Percentiles rank a stretch among this genome's conserved stretches.
Evolutionary conservation across 2,329 filamentous ascomycete genomes (phyloP).

Genomic region (Penicillium sp.): DNA sequence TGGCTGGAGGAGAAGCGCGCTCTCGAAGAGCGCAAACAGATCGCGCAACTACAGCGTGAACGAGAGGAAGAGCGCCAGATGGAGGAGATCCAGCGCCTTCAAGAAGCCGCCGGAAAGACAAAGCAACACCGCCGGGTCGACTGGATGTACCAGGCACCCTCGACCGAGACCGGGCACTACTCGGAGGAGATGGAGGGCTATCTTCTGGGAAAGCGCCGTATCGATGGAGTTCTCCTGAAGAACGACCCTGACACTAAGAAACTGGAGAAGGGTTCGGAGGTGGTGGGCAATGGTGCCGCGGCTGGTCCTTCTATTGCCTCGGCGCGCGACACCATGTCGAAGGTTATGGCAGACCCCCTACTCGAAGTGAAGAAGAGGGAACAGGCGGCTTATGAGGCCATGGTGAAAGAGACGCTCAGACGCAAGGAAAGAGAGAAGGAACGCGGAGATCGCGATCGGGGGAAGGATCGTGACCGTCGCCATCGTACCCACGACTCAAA

Average conservation of each 20-base stretch:
- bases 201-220: constrained; percentile 79
- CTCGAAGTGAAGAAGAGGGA: constrained; percentile 89
- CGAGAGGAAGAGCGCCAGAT: constrained; percentile 86
- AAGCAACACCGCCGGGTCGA: constrained; percentile 78
- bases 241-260: constrained; percentile 66
- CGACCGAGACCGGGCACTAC: constrained; percentile 61
- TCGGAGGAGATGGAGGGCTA: constrained; percentile 86
- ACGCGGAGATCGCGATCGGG: constrained; percentile 16
- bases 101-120: constrained; percentile 76
- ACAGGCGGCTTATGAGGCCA: constrained; percentile 62
- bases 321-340: constrained; percentile 68
- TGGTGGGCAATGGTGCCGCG: constrained; percentile 16
- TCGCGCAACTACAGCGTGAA: constrained; percentile 83
- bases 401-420: constrained; percentile 40
- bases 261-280: constrained; percentile 59
- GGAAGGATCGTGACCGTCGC: constrained; percentile 17
- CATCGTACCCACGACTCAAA: constrained; percentile 20
- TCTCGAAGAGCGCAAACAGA: constrained; percentile 86
- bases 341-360: constrained; percentile 83
- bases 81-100: constrained; percentile 80
- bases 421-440: constrained; percentile 22
- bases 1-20: constrained; percentile 89
- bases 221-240: constrained; percentile 71
- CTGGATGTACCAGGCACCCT: constrained; percentile 95
- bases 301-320: constrained; percentile 54